Evolutionary conservation across 208 protist species (phyloP), one percentile per base, ranked within the genome.

Genomic region (Leishmania arabica): DNA sequence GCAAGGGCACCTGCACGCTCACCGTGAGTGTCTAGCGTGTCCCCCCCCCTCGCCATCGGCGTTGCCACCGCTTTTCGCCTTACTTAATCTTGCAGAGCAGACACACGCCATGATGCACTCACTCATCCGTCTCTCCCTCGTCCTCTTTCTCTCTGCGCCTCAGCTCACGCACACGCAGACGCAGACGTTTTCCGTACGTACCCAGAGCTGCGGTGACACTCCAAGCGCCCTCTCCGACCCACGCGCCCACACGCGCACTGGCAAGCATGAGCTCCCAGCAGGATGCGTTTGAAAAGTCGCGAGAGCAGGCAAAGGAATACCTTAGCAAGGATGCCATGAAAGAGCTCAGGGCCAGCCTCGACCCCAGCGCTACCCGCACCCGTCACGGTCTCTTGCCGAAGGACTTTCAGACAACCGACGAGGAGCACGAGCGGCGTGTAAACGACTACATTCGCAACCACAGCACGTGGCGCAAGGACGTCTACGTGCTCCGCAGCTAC

Each of bases 311-410:
- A 31, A 84, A 81, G 40, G 91, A 93, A 31, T 95, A 87, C 80
- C 88, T 95, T 31, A 88, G 83, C 71, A 91, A 92, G 73, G 89
- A 93, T 81, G 88, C 87, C 40, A 85, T 93, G 60, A 86, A 86
- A 53, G 89, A 93, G 77, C 82, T 90, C 77, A 69, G 79, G 56
- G 70, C 87, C 6, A 88, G 75, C 37, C 70, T 93, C 19, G 81
- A 92, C 80, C 81, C 83, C 17, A 89, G 85, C 37, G 86, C 77
- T 15, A 84, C 79, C 9, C 90, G 92, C 40, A 85, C 84, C 58
- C 86, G 87, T 19, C 92, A 95, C 80, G 90, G 90, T 40, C 85
- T 95, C 3, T 84, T 95, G 15, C 92, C 92, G 0, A 78, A 82
- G 3, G 86, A 93, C 21, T 89, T 90, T 68, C 81, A 95, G 53